Evolutionary conservation across 495 filamentous ascomycete species (phyloP).

Genomic region (Daldinia vernicosa): DNA sequence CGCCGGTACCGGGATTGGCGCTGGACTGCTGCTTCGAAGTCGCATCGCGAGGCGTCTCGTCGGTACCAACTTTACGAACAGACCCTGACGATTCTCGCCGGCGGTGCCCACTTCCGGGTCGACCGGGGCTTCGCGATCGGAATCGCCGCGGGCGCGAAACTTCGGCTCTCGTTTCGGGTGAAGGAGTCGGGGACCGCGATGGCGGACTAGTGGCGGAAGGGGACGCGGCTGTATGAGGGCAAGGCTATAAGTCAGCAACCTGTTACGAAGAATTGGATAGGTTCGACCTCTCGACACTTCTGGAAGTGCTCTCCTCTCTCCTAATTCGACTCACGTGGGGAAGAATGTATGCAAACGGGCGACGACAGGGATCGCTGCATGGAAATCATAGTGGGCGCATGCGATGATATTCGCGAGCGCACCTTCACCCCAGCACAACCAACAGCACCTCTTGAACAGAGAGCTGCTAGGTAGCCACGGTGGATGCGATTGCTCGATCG

Average conservation of each 20-base stretch:
- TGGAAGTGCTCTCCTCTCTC: slow-evolving; percentile 14
- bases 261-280: slow-evolving; percentile 9
- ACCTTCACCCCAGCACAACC: slow-evolving; percentile 39
- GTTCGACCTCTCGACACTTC: slow-evolving; percentile 9
- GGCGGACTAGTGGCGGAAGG: slow-evolving; percentile 50
- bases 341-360: slow-evolving; percentile 60
- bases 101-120: slow-evolving; percentile 41
- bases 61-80: slow-evolving; percentile 45
- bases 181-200: slow-evolving; percentile 54
- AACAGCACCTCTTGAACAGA: slow-evolving; percentile 39
- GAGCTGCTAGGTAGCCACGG: slow-evolving; percentile 41
- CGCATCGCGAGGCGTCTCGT: slow-evolving; percentile 50
- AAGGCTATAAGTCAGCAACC: slow-evolving; percentile 50
- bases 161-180: slow-evolving; percentile 57
- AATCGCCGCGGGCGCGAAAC: slow-evolving; percentile 51
- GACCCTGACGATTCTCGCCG: slow-evolving; percentile 48
- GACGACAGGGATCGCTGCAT: slow-evolving; percentile 64
- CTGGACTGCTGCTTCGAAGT: slow-evolving; percentile 49
- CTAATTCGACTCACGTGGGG: slow-evolving; percentile 56
- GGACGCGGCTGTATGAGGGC: slow-evolving; percentile 43
- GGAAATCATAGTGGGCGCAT: slow-evolving; percentile 63
- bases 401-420: slow-evolving; percentile 22
- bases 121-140: slow-evolving; percentile 55
- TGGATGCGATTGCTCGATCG: slow-evolving; percentile 36
- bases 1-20: slow-evolving; percentile 42